These are phyloP conservation scores for Fusarium begoniae DNA, from an alignment of 2,329 filamentous ascomycete species.

Conservation along the genomic window DNA sequence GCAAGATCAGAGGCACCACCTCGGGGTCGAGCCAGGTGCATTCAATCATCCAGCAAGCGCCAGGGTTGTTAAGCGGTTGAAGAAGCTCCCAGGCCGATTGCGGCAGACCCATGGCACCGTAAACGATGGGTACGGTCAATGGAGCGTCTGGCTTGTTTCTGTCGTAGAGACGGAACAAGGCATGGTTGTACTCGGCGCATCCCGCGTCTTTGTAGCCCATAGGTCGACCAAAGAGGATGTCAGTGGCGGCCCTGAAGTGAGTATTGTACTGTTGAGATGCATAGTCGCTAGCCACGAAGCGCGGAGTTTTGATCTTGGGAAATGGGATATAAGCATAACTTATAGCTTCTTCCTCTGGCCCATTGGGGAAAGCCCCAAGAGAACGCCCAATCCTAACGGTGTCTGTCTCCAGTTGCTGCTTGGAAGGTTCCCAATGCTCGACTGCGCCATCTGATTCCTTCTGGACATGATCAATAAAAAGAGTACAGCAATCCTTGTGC, in stretches of 20 bases:
- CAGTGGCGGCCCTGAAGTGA: slow-evolving; percentile 37
- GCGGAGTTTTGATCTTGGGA: slow-evolving; percentile 6
- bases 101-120: slow-evolving; percentile 24
- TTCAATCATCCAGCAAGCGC: slow-evolving; percentile 25
- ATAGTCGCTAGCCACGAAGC: slow-evolving; percentile 27
- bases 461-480: slow-evolving; percentile 34
- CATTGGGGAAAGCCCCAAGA: neutral
- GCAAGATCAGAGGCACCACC: slow-evolving; percentile 18
- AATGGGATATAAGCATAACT: slow-evolving; percentile 37
- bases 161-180: slow-evolving; percentile 27
- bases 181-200: slow-evolving; percentile 14
- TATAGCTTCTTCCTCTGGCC: slow-evolving; percentile 1
- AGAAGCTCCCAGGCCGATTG: slow-evolving; percentile 28
- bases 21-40: neutral
- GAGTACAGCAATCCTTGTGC: slow-evolving; percentile 23
- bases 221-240: slow-evolving; percentile 38
- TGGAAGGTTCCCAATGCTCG: slow-evolving; percentile 33
- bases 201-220: neutral
- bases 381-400: slow-evolving; percentile 26
- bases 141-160: neutral
- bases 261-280: slow-evolving; percentile 41
- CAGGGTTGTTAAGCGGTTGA: slow-evolving; percentile 24
- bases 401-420: slow-evolving; percentile 20
- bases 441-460: neutral
- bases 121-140: slow-evolving; percentile 1